Conservation (phyloP, 2,329 filamentous ascomycete species). For the Colletotrichum sp. region DNA sequence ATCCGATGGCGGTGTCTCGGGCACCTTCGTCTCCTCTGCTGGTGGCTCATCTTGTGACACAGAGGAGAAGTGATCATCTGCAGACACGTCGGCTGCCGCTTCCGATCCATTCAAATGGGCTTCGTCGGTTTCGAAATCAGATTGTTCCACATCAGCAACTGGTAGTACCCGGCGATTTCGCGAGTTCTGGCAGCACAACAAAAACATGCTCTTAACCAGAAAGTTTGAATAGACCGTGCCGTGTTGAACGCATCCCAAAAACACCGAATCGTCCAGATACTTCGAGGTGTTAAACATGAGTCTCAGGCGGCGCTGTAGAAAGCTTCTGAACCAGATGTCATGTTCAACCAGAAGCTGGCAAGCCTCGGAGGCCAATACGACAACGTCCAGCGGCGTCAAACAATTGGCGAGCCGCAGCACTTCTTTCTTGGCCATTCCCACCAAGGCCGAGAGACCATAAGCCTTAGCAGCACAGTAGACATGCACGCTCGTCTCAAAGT, state of each 20-base stretch:
- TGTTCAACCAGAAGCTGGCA: neutral
- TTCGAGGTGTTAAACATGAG: neutral
- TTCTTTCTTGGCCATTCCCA: neutral
- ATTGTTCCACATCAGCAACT: neutral
- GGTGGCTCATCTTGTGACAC: fast-evolving
- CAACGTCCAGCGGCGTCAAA: neutral
- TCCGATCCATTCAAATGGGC: neutral
- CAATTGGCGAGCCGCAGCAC: neutral
- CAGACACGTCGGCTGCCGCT: neutral
- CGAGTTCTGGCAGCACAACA: neutral
- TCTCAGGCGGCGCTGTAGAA: neutral
- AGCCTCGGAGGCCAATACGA: neutral
- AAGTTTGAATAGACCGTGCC: neutral
- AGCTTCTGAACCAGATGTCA: neutral
- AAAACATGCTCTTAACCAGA: neutral
- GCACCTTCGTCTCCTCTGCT: neutral
- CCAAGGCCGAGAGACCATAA: neutral
- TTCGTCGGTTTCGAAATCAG: neutral
- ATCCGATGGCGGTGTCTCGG: neutral
- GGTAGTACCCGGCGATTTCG: neutral
- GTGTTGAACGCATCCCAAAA: neutral
- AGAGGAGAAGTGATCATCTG: fast-evolving
- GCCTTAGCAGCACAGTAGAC: neutral
- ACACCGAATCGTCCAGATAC: neutral
- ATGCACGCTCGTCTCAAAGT: neutral